Evolutionary conservation across 1,284 basidiomycete genomes (phyloP).

Genomic region (Moesziomyces sp.): DNA sequence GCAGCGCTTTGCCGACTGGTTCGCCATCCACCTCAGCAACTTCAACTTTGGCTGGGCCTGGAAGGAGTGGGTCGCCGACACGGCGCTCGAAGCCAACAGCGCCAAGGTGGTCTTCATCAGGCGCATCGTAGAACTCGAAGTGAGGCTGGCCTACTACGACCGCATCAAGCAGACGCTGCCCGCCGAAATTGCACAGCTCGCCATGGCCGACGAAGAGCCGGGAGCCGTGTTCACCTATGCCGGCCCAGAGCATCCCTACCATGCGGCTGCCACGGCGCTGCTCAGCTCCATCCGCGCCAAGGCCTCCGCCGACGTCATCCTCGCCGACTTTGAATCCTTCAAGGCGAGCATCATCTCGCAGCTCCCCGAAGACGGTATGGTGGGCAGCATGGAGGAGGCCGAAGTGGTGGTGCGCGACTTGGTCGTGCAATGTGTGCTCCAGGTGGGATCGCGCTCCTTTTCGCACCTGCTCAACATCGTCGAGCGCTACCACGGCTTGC

Average conservation of each 20-base stretch:
- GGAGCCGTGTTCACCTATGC: conserved; percentile 87
- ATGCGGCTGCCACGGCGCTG: conserved; percentile 82
- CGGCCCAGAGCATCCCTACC: conserved; percentile 76
- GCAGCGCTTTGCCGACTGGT: conserved; percentile 90
- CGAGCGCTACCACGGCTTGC: conserved; percentile 88
- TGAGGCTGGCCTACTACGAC: conserved; percentile 92
- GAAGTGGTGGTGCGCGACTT: conserved; percentile 80
- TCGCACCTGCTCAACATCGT: conserved; percentile 98
- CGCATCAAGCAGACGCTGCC: conserved; percentile 90
- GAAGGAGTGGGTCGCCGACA: conserved; percentile 97
- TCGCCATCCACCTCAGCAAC: conserved; percentile 94
- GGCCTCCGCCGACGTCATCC: conserved; percentile 77
- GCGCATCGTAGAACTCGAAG: conserved; percentile 87
- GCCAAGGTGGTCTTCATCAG: conserved; percentile 88
- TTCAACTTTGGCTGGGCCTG: conserved; percentile 99
- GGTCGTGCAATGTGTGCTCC: conserved; percentile 86
- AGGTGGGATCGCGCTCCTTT: conserved; percentile 93
- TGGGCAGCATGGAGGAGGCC: conserved; percentile 69
- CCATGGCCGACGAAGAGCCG: conserved; percentile 80
- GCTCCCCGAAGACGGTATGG: conserved; percentile 68
- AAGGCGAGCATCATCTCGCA: conserved; percentile 43
- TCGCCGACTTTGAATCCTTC: conserved; percentile 77
- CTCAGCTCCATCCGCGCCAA: conserved; percentile 82
- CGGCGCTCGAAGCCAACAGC: conserved; percentile 76
- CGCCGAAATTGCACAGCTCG: conserved; percentile 75